Evolutionary conservation across 345 rosid species (phyloP), one percentile per base, ranked within the genome.

Genomic region (Isatis tinctoria): DNA sequence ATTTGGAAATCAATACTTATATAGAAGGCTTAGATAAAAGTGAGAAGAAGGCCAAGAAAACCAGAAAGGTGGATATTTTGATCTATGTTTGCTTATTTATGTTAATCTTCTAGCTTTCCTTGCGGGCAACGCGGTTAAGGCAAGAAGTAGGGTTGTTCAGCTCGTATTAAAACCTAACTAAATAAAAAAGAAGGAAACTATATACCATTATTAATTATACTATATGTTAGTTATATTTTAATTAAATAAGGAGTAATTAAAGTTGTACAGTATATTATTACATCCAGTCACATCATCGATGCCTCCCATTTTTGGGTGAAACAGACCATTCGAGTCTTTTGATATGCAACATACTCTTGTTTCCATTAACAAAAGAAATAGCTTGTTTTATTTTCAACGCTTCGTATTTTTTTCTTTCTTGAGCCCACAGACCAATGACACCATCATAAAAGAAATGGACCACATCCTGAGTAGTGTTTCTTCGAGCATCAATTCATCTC

Each of bases 401-500:
- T 53, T 53, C 30, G n/a, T 41, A 12, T 40, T 7, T 3, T 27
- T 43, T 14, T 41, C 24, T 10, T 3, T 36, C 59, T 12, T 56
- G 64, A 56, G 18, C 10, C 24, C 26, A 67, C 33, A 51, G 37
- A 60, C 30, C 20, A 44, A 58, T 17, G 28, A 59, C 44, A 66
- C 35, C 40, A 30, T 67, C 48, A 35, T 16, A 33, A 35, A 6
- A 10, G 33, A 60, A 70, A 48, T 35, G 67, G 44, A n/a, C 59
- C 28, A 60, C 65, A 60, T 36, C 39, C 30, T 22, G 30, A 60
- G 28, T 60, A 18, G 26, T 60, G 65, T 35, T 18, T 59, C 64
- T 17, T 14, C 18, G 64, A 60, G 45, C 65, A 60, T 60, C 47
- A 60, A 60, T 60, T 60, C 44, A 37, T 58, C 44, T 58, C 63